Base-by-base conservation (phyloP, 805 yeast genomes). In the Nakazawaea pomicola region DNA sequence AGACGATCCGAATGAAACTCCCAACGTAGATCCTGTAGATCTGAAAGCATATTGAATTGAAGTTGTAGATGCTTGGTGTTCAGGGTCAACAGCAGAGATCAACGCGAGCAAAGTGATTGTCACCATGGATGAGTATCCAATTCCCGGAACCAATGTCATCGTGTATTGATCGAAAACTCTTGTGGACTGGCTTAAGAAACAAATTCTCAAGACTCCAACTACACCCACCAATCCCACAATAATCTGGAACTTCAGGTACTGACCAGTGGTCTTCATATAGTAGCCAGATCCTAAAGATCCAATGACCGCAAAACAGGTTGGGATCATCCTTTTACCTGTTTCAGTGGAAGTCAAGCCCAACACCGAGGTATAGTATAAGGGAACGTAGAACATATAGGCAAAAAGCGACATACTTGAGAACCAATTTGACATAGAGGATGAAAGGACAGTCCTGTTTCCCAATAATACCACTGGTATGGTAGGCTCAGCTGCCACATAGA, bases 51-150 rank as follows among this genome's bases (percentile, higher is more conserved):
- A 80, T 48, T 77, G 82, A 46, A 80, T 74, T 3, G 85, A 76
- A 0, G 85, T 80, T 1, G 82, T 76, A 20, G 83, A 68, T 2
- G 85, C 82, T 54, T 82, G 90, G 49, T 69, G 72, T 43, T 78
- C 75, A 29, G 67, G 58, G 2, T 88, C 87, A 8, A 79, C 89
- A 1, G 88, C 78, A 1, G 89, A 83, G 47, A 83, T 80, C 63
- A 81, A 70, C 1, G 88, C 76, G 17, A 82, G 58, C 33, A 83
- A 63, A 0, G 87, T 80, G 10, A 80, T 76, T 0, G 89, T 82
- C 48, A 83, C 67, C 58, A 80, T 66, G 2, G 75, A 68, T 0
- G 85, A 62, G 47, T 72, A 72, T 1, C 83, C 80, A 43, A 74
- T 53, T 2, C 81, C 77, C 3, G 83, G 77, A 2, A 74, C 58